Conservation (phyloP, 257 asterid genomes). For the Orobanche coerulescens region DNA sequence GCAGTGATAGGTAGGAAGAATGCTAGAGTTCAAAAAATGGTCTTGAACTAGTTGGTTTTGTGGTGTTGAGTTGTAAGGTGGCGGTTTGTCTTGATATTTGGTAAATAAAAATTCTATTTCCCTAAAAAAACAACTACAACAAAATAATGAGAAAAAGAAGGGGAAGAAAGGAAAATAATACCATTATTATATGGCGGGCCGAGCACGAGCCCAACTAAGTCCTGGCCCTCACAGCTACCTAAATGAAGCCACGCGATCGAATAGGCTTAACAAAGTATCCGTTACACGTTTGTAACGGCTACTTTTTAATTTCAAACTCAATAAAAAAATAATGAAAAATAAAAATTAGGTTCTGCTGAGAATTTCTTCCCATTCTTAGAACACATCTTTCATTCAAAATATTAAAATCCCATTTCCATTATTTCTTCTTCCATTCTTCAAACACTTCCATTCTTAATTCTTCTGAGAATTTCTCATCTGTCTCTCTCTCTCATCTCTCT, state of each 20-base stretch:
- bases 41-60: too few species aligned
- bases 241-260: background rate
- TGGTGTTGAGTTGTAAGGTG: too few species aligned
- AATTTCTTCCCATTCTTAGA: background rate
- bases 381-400: background rate
- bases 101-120: too few species aligned
- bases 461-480: background rate
- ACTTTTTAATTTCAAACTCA: conserved; percentile 31
- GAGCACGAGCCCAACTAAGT: background rate
- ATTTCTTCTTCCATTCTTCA: too few species aligned
- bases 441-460: too few species aligned
- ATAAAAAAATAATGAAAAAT: conserved; percentile 4
- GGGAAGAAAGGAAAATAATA: too few species aligned
- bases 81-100: too few species aligned
- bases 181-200: background rate
- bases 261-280: conserved; percentile 24
- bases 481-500: background rate
- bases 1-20: too few species aligned
- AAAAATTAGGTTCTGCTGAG: background rate
- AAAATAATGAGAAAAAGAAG: too few species aligned
- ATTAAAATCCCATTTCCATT: background rate
- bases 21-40: too few species aligned
- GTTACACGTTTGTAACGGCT: conserved; percentile 55
- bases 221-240: background rate
- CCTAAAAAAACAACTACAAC: too few species aligned